Conservation (phyloP, 2,329 filamentous ascomycete species). For the Exophiala sp. region DNA sequence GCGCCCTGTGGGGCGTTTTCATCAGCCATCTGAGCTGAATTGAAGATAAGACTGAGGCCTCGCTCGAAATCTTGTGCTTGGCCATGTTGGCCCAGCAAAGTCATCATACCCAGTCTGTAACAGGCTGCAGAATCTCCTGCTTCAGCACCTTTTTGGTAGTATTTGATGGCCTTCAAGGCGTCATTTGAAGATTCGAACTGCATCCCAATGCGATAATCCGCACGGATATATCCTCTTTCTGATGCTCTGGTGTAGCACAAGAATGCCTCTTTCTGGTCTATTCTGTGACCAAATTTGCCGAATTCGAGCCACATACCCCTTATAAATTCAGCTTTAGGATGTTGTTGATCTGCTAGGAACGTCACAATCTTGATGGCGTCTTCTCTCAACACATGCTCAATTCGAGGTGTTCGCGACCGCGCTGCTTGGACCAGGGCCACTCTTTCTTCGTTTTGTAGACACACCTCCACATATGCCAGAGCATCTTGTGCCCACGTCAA, state of each 20-base stretch:
- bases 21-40: slow-evolving; percentile 81
- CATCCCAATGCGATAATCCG: slow-evolving; percentile 97
- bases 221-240: slow-evolving; percentile 78
- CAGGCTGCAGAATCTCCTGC: slow-evolving; percentile 83
- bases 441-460: slow-evolving; percentile 70
- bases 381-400: slow-evolving; percentile 80
- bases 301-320: slow-evolving; percentile 97
- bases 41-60: slow-evolving; percentile 77
- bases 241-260: slow-evolving; percentile 74
- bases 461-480: slow-evolving; percentile 80
- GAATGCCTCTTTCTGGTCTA: slow-evolving; percentile 95
- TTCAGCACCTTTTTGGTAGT: slow-evolving; percentile 79
- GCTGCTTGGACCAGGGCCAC: slow-evolving; percentile 57
- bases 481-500: slow-evolving; percentile 94
- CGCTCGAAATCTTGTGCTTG: slow-evolving; percentile 74
- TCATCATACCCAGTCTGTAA: slow-evolving; percentile 95
- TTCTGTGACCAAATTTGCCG: slow-evolving; percentile 84
- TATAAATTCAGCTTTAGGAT: slow-evolving; percentile 92
- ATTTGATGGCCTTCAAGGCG: slow-evolving; percentile 80
- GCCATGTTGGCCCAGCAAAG: slow-evolving; percentile 86
- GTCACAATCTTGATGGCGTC: slow-evolving; percentile 90
- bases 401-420: slow-evolving; percentile 73
- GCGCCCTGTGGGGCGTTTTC: slow-evolving; percentile 96
- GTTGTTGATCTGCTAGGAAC: slow-evolving; percentile 85
- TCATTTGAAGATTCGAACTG: slow-evolving; percentile 95